Base-by-base conservation (phyloP, 306 rosid genomes). In the Mucuna pruriens region DNA sequence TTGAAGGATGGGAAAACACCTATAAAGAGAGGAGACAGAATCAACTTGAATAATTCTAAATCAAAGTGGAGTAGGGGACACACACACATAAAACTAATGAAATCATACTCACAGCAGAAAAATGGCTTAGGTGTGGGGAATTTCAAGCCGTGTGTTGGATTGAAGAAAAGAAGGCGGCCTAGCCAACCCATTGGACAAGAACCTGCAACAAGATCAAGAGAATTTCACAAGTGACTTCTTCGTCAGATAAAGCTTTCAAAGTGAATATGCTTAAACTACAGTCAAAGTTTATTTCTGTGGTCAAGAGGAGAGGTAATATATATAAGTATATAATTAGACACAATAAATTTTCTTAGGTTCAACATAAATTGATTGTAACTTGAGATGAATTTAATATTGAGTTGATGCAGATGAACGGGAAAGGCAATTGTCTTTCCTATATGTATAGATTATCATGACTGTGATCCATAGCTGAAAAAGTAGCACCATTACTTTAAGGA, bases 111-210 rank as follows among this genome's bases (percentile, higher is more conserved):
- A 71, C 85, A 76, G 48, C 80, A 81, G 23, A 42, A 74, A 58
- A 84, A 33, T 2, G 80, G 84, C 55, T 16, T 36, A 23, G 84
- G 40, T 44, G 36, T 1, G 36, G 80, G 49, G 17, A 23, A 13
- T 17, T 77, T 74, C 69, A 87, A 77, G 75, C 79, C 34, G 6
- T 36, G 62, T 17, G 73, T 42, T 44, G 87, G 87, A n/a, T 65
- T 26, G 68, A 57, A 20, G 75, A 72, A 86, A 60, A 77, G 58
- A 80, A 84, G 84, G 45, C 68, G 69, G 17, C 85, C 90, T 58
- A 66, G 71, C 85, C 84, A 86, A 57, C 79, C 79, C 67, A 20
- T 23, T 42, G 48, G 45, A 72, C 16, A 72, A 46, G 34, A 20
- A 72, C 40, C 87, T 80, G 74, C 23, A 31, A 77, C 36, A 19